A percentile compares a stretch with the other conserved stretches of the same genome.
phyloP scores from a whole-genome alignment of 345 rosid genomes.

The Citrus sinensis region DVS_A1.0 CM039161.1:23885001-23885500 shows the following conservation, averaged over 20 bases:
- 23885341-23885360: not conserved
- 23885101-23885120: constrained; percentile 72
- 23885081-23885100: constrained; percentile 76
- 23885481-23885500: constrained; percentile 84
- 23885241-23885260: constrained; percentile 98
- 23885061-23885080: constrained; percentile 82
- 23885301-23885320: constrained; percentile 91
- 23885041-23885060: constrained; percentile 71
- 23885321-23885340: constrained; percentile 55
- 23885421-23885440: not conserved
- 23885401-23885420: not conserved
- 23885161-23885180: not conserved
- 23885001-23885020: constrained; percentile 25
- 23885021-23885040: constrained; percentile 54
- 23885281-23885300: constrained; percentile 98
- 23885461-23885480: constrained; percentile 86
- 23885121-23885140: constrained; percentile 90
- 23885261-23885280: constrained; percentile 82
- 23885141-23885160: constrained; percentile 2
- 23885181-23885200: constrained; percentile 1
- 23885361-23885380: constrained; percentile 3
- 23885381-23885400: not conserved
- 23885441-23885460: constrained; percentile 22
- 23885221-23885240: constrained; percentile 9
- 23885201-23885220: not conserved